A percentile compares a stretch with the other conserved stretches of the same genome.
Evolutionary conservation across 352 stramenopile genomes (phyloP).

Genomic region (Phytophthora colocasiae): DNA sequence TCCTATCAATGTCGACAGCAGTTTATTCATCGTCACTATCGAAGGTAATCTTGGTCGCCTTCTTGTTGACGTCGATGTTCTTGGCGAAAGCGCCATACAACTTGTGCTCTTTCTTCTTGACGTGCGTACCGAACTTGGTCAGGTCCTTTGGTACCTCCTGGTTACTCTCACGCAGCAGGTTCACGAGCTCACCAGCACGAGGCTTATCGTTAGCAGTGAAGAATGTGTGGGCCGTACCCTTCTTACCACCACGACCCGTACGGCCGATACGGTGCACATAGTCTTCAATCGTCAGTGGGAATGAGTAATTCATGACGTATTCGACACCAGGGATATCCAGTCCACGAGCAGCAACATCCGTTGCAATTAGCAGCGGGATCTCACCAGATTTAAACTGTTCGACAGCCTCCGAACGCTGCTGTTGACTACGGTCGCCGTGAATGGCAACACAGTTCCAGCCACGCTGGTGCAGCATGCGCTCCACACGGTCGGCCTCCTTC

Average conservation of each 20-base stretch:
- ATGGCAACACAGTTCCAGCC: slow-evolving; percentile 95
- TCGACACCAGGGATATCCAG: slow-evolving; percentile 98
- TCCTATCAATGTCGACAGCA: slow-evolving; percentile 32
- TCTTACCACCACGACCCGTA: slow-evolving; percentile 95
- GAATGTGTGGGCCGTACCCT: slow-evolving; percentile 96
- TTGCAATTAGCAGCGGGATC: slow-evolving; percentile 96
- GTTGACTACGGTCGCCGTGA: slow-evolving; percentile 96
- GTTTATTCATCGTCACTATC: slow-evolving; percentile 75
- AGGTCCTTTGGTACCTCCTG: slow-evolving; percentile 94
- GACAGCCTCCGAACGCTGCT: slow-evolving; percentile 91
- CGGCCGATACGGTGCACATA: slow-evolving; percentile 97
- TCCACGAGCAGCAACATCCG: slow-evolving; percentile 96
- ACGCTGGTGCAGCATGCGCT: slow-evolving; percentile 92
- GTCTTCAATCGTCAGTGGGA: slow-evolving; percentile 97
- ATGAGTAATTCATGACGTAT: slow-evolving; percentile 98
- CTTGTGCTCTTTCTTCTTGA: slow-evolving; percentile 99
- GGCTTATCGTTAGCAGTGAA: slow-evolving; percentile 98
- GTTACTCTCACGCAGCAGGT: slow-evolving; percentile 95
- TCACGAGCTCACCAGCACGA: slow-evolving; percentile 96
- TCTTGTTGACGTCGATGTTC: slow-evolving; percentile 95
- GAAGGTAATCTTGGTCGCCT: slow-evolving; percentile 99
- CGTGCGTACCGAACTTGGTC: slow-evolving; percentile 98
- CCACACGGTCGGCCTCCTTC: slow-evolving; percentile 97
- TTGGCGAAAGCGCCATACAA: slow-evolving; percentile 98
- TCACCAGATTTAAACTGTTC: slow-evolving; percentile 95